Evolutionary conservation across 257 asterid species (phyloP).

Genomic region (Solanum chiquidenum): DNA sequence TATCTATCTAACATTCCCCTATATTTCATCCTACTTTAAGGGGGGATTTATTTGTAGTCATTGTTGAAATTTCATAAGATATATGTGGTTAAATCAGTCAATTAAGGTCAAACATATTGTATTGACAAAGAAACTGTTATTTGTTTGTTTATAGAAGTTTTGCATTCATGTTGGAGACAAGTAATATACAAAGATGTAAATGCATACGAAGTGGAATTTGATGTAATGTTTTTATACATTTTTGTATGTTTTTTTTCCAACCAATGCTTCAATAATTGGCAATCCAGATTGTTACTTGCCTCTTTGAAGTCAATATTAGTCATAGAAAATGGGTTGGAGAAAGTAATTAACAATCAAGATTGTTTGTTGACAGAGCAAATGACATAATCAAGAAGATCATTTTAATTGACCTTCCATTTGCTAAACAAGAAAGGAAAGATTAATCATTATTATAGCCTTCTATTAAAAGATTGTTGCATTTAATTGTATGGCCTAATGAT

Average conservation of each 20-base stretch:
- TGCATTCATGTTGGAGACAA: neutral
- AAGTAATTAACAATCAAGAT: neutral
- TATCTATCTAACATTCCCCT: neutral
- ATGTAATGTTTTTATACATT: neutral
- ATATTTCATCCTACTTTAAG: neutral
- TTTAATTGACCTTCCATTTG: neutral
- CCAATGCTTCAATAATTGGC: neutral
- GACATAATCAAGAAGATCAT: neutral
- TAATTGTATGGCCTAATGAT: neutral
- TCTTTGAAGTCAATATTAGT: neutral
- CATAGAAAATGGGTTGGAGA: neutral
- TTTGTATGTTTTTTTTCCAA: neutral
- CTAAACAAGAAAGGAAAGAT: neutral
- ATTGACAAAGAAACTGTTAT: neutral
- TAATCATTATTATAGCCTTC: neutral
- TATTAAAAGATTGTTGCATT: neutral
- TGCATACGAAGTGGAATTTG: neutral
- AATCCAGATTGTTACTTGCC: neutral
- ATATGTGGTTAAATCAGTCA: neutral
- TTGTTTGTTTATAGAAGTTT: neutral
- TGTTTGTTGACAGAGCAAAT: neutral
- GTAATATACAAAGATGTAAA: neutral
- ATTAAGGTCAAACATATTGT: neutral
- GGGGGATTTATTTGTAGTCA: neutral
- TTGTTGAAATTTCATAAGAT: neutral